Evolutionary conservation across 129 eudicot species (phyloP).

Genomic region (Arctium minus): DNA sequence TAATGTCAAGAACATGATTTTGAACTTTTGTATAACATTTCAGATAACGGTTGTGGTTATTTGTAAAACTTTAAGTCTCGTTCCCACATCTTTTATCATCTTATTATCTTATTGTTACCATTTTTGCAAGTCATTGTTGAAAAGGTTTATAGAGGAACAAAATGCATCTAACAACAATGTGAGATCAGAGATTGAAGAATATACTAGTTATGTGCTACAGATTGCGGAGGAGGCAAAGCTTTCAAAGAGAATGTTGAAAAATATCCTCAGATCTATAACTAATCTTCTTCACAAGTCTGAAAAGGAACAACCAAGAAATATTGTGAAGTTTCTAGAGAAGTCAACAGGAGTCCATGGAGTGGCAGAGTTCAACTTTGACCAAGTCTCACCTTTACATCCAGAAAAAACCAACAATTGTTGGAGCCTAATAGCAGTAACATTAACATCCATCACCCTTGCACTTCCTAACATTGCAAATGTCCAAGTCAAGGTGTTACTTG

Average conservation of each 20-base stretch:
- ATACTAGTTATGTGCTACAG: slow-evolving; percentile 4
- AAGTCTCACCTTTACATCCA: slow-evolving; percentile 20
- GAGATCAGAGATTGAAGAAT: background rate
- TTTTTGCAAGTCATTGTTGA: background rate
- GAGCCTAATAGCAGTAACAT: slow-evolving; percentile 36
- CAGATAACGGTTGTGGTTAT: slow-evolving; percentile 8
- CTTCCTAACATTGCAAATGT: slow-evolving; percentile 17
- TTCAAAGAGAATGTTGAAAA: background rate
- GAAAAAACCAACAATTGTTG: slow-evolving; percentile 30
- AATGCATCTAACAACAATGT: too few species aligned
- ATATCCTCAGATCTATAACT: slow-evolving; percentile 3
- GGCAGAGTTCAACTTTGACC: background rate
- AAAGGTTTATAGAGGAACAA: background rate
- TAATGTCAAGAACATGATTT: background rate
- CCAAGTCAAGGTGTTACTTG: background rate
- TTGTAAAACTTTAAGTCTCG: background rate
- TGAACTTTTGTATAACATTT: background rate
- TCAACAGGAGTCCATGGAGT: background rate
- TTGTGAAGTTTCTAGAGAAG: slow-evolving; percentile 18
- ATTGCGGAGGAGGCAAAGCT: slow-evolving; percentile 31
- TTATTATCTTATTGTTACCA: background rate
- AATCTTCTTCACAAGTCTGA: slow-evolving; percentile 10
- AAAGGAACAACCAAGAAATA: slow-evolving; percentile 3
- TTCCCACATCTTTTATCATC: background rate
- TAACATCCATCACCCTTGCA: slow-evolving; percentile 40